Evolutionary conservation across 352 stramenopile species (phyloP).

Genomic region (Phytopythium mirpurense): DNA sequence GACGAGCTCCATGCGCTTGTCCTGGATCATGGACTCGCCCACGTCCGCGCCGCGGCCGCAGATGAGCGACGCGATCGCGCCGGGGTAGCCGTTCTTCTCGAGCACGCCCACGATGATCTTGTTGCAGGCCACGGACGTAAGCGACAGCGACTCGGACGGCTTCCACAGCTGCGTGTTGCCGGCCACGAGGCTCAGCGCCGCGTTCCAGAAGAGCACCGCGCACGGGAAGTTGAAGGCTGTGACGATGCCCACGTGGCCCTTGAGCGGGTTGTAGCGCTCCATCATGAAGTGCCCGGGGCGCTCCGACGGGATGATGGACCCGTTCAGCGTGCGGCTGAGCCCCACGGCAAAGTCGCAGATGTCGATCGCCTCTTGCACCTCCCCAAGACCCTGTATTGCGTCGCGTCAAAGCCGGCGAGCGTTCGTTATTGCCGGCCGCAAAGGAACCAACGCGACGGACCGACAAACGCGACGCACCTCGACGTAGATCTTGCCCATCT

Average conservation of each 20-base stretch:
- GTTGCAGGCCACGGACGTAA: constrained; percentile 88
- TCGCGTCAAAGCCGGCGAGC: too few relatives aligned
- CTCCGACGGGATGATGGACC: constrained; percentile 88
- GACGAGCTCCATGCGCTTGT: constrained; percentile 86
- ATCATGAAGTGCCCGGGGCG: constrained; percentile 91
- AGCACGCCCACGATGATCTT: constrained; percentile 90
- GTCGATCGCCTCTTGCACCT: constrained; percentile 93
- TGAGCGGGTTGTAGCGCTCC: constrained; percentile 91
- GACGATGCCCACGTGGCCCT: constrained; percentile 91
- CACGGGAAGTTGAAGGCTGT: constrained; percentile 94
- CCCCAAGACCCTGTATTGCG: constrained; percentile 66
- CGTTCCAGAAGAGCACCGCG: constrained; percentile 90
- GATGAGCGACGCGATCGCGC: constrained; percentile 82
- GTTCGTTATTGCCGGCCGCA: too few relatives aligned
- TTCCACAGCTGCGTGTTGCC: constrained; percentile 93
- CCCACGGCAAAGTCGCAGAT: constrained; percentile 93
- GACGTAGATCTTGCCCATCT: constrained; percentile 94
- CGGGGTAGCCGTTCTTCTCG: constrained; percentile 77
- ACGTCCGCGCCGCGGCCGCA: constrained; percentile 77
- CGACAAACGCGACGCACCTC: constrained; percentile 30
- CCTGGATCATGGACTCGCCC: constrained; percentile 79
- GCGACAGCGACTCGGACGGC: constrained; percentile 83
- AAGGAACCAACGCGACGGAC: too few relatives aligned
- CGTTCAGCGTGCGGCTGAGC: constrained; percentile 85
- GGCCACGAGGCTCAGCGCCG: constrained; percentile 84